Conservation (phyloP, 495 filamentous ascomycete species). For the Choiromyces venosus region DNA sequence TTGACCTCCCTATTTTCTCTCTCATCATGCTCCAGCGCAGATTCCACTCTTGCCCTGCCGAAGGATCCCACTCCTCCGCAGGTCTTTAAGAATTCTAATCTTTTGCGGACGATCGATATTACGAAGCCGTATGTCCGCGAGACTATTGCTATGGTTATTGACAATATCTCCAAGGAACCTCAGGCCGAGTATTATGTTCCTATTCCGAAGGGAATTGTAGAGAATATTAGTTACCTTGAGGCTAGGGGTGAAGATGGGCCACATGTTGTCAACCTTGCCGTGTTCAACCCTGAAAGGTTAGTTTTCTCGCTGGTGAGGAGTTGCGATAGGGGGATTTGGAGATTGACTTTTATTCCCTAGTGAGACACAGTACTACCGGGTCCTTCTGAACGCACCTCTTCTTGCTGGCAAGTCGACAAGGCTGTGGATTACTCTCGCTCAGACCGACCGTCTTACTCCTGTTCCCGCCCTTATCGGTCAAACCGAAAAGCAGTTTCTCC, state of each 20-base stretch:
- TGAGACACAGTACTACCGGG: conserved; percentile 70
- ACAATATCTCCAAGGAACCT: conserved; percentile 68
- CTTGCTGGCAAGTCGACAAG: conserved; percentile 71
- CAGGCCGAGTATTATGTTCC: conserved; percentile 87
- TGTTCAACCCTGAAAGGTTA: conserved; percentile 60
- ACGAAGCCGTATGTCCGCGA: conserved; percentile 89
- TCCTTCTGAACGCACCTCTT: conserved; percentile 69
- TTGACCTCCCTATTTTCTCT: conserved; percentile 18
- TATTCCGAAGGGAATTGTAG: conserved; percentile 67
- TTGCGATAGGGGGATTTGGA: conserved; percentile 15
- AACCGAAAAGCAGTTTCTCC: conserved; percentile 76
- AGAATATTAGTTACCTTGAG: conserved; percentile 75
- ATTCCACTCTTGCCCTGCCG: conserved; percentile 49
- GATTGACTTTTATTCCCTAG: conserved; percentile 42
- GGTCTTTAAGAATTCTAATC: conserved; percentile 84
- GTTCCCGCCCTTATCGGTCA: conserved; percentile 76
- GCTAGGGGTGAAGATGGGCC: conserved; percentile 64
- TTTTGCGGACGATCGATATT: conserved; percentile 82
- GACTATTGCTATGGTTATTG: conserved; percentile 84
- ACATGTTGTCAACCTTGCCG: conserved; percentile 55
- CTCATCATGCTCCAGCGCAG: conserved; percentile 9
- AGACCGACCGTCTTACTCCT: conserved; percentile 67
- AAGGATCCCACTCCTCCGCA: conserved; percentile 76
- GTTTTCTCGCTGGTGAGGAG: not conserved
- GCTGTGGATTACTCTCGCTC: conserved; percentile 74